Percentiles rank a stretch among this genome's conserved stretches.
These are phyloP conservation scores for Mucor velutinosus DNA, from an alignment of 371 early-diverging fungal species.

Conservation along the genomic window DNA sequence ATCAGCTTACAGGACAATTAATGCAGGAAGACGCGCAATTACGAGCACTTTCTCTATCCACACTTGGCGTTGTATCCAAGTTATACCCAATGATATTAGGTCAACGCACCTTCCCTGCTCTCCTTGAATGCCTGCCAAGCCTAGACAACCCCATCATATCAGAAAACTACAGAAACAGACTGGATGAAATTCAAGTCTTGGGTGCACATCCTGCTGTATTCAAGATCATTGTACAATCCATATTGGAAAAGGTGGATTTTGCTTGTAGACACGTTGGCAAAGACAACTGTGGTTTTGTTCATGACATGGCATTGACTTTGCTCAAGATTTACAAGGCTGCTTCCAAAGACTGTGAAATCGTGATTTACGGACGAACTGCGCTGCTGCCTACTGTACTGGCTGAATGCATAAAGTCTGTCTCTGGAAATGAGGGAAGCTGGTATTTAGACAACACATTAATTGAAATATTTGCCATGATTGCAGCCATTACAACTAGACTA, in stretches of 20 bases:
- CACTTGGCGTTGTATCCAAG: constrained; percentile 19
- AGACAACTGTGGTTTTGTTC: constrained; percentile 15
- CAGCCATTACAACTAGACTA: constrained; percentile 21
- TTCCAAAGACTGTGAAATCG: constrained; percentile 18
- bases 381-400: constrained; percentile 23
- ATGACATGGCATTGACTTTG: constrained; percentile 19
- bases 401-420: constrained; percentile 1
- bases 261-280: constrained; percentile 14
- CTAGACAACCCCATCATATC: neutral
- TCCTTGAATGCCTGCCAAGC: constrained; percentile 10
- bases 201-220: constrained; percentile 16
- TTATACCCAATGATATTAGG: constrained; percentile 14
- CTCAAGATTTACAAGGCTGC: constrained; percentile 14
- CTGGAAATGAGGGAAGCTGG: constrained; percentile 12
- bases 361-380: constrained; percentile 14
- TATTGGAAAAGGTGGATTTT: constrained; percentile 19
- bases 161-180: constrained; percentile 2
- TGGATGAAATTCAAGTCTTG: constrained; percentile 15
- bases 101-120: constrained; percentile 23
- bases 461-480: constrained; percentile 18
- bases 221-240: constrained; percentile 15
- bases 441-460: constrained; percentile 18
- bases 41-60: constrained; percentile 13
- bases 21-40: constrained; percentile 7
- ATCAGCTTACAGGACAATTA: constrained; percentile 28